Evolutionary conservation across 1,284 basidiomycete genomes (phyloP), one percentile per base, ranked within the genome.

Genomic region (Pyrrhoderma noxium): DNA sequence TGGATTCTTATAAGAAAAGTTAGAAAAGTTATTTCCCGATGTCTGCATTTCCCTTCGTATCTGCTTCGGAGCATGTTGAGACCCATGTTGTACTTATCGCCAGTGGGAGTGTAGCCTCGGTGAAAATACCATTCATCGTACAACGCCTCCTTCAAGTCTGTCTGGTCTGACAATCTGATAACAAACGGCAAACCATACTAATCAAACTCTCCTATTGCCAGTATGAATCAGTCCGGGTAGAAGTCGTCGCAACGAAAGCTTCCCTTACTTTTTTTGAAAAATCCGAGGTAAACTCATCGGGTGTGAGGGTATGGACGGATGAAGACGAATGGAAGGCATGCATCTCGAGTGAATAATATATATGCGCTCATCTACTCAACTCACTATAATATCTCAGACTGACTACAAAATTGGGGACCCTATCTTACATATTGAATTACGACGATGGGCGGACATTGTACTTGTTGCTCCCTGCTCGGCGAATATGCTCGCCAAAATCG

Each of bases 381-480:
- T 19, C 7, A 11, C 5, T 40, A 14, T 14, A 51, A 45, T 51
- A 18, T 13, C 51, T 2, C 54, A 84, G 81, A 71, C 64, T 13
- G 66, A 65, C 65, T 85, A 77, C 57, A 77, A 76, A 56, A 79
- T 95, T 39, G 90, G 93, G 0, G 90, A 98, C 62, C 89, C 94
- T 0, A 95, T 99, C 52, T 72, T 98, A 38, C 95, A 99, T 65
- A 98, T 99, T 51, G 93, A 98, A 71, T 79, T 99, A 0, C 77
- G 95, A 3, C 77, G 95, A 47, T 99, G 95, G 95, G 93, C 94
- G 19, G 94, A 99, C 63, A 67, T 97, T 22, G 92, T 98, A 39
- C 80, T 99, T 38, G 76, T 99, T 38, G 93, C 93, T 0, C 96
- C 96, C 0, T 95, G 92, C 61, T 93, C 91, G 0, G 95, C 95